These are phyloP conservation scores for Thuidium tamariscinum DNA, from an alignment of 225 moss, liverwort and hornwort genomes.

Conservation along the genomic window DNA sequence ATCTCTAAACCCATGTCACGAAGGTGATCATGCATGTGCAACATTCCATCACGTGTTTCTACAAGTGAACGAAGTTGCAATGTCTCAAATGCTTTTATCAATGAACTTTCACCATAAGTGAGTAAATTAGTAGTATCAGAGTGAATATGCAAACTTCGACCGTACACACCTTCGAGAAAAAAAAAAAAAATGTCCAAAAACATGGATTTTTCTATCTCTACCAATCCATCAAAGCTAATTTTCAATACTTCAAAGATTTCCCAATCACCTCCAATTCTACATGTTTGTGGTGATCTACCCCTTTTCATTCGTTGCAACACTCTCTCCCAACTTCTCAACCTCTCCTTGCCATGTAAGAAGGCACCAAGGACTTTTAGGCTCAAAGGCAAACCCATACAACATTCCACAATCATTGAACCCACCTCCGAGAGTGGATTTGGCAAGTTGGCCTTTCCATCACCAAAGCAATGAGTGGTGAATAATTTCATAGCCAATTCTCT, in stretches of 20 bases:
- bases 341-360: not conserved
- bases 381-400: not conserved
- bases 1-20: not conserved
- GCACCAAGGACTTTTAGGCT: not conserved
- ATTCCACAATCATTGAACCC: not conserved
- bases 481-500: not conserved
- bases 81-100: not conserved
- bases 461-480: not conserved
- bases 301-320: not conserved
- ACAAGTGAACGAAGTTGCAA: not conserved
- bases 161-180: not conserved
- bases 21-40: not conserved
- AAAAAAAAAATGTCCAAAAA: not conserved
- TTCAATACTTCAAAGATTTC: not conserved
- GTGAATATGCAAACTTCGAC: fast-evolving
- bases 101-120: not conserved
- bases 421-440: not conserved
- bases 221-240: not conserved
- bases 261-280: not conserved
- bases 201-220: not conserved
- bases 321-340: not conserved
- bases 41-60: not conserved
- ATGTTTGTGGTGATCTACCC: not conserved
- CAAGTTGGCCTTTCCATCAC: not conserved
- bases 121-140: not conserved